phyloP scores from a whole-genome alignment of 2,329 filamentous ascomycete species.

The Cyphellophora europaea region DNA sequence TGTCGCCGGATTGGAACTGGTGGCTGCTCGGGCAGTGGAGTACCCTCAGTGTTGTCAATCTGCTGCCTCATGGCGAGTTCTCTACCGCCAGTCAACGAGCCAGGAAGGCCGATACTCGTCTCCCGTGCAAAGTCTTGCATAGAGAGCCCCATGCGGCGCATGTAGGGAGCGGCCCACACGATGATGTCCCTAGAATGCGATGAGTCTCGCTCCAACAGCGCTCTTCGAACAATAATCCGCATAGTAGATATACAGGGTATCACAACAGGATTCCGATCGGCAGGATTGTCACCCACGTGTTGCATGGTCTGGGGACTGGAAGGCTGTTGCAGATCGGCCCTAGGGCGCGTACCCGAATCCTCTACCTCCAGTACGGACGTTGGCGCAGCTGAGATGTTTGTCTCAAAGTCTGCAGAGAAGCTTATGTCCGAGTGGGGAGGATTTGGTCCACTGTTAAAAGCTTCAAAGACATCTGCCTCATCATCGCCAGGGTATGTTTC shows the following conservation, averaged over 20 bases:
- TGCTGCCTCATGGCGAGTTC: too few species aligned
- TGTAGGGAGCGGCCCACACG: not conserved
- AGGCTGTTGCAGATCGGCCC: not conserved
- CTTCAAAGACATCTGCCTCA: not conserved
- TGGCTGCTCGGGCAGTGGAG: too few species aligned
- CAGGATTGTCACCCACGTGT: not conserved
- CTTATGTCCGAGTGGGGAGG: too few species aligned
- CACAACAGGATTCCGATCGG: conserved; percentile 8
- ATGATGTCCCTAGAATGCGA: not conserved
- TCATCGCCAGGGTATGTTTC: too few species aligned
- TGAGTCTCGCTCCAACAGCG: conserved; percentile 8
- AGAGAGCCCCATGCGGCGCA: too few species aligned
- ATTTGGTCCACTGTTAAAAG: too few species aligned
- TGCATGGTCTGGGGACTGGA: not conserved
- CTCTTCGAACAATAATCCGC: conserved; percentile 14
- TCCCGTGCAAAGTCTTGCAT: too few species aligned
- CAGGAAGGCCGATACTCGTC: too few species aligned
- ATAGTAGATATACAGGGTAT: conserved; percentile 13
- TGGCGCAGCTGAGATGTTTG: not conserved
- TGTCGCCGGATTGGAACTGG: too few species aligned
- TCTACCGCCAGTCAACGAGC: too few species aligned
- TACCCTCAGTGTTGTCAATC: too few species aligned
- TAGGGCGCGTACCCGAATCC: conserved; percentile 3
- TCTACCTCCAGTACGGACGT: not conserved
- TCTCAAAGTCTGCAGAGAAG: not conserved